A percentile compares a stretch with the other conserved stretches of the same genome.
These are phyloP conservation scores for Aureobasidium subglaciale DNA, from an alignment of 2,329 filamentous ascomycete species.

Conservation along the genomic window DNA sequence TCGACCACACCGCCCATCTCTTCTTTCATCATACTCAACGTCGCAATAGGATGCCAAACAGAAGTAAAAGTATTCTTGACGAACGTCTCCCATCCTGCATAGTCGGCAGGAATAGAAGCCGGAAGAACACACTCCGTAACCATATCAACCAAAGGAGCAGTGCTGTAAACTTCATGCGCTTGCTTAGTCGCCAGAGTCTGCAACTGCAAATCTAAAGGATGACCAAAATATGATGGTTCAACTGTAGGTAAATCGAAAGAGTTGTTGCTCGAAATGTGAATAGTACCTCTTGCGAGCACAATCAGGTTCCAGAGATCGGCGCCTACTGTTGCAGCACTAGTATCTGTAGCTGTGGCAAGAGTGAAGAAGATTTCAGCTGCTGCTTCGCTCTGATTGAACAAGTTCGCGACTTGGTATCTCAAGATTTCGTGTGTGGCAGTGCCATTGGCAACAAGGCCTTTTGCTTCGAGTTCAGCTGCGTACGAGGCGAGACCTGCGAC, in stretches of 20 bases:
- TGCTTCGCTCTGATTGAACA: constrained; percentile 21
- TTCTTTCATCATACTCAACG: constrained; percentile 25
- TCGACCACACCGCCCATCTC: constrained; percentile 23
- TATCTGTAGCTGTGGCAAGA: constrained; percentile 22
- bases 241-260: constrained; percentile 32
- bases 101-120: constrained; percentile 13
- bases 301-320: constrained; percentile 34
- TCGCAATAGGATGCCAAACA: constrained; percentile 27
- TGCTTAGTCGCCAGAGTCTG: constrained; percentile 30
- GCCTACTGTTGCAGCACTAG: constrained; percentile 21
- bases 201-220: constrained; percentile 32
- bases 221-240: constrained; percentile 37
- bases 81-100: constrained; percentile 22
- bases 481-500: constrained; percentile 26
- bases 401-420: constrained; percentile 22
- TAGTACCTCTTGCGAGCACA: constrained; percentile 22
- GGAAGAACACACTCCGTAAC: constrained; percentile 24
- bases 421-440: constrained; percentile 21
- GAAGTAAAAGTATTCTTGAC: constrained; percentile 22
- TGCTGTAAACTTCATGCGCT: constrained; percentile 25
- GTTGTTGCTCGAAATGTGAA: constrained; percentile 20
- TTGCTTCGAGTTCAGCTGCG: constrained; percentile 19
- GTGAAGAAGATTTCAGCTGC: constrained; percentile 34
- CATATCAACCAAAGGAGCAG: constrained; percentile 23
- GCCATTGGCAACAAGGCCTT: constrained; percentile 20